Conservation (phyloP, 495 filamentous ascomycete genomes). For the Talaromyces borbonicus region DNA sequence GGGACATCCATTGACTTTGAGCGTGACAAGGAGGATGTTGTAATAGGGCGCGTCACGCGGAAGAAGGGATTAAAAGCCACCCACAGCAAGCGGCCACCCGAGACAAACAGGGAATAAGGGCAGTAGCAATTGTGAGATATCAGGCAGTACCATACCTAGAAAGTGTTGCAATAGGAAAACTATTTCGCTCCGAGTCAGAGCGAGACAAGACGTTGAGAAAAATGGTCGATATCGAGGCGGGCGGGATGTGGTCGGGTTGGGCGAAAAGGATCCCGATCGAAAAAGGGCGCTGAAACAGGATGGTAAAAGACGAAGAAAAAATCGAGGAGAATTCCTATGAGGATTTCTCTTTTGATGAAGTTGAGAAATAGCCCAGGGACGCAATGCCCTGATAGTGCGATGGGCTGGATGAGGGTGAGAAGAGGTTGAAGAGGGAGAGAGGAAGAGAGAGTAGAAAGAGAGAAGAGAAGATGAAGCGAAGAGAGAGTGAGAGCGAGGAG, state of each 20-base stretch:
- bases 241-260: too few species aligned
- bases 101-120: not conserved
- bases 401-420: conserved; percentile 12
- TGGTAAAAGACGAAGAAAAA: too few species aligned
- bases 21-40: not conserved
- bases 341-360: not conserved
- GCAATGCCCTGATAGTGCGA: conserved; percentile 26
- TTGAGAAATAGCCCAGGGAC: conserved; percentile 28
- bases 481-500: conserved; percentile 18
- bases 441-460: conserved; percentile 4
- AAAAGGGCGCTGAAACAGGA: too few species aligned
- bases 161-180: not conserved
- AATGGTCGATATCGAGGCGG: too few species aligned
- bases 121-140: not conserved
- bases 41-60: conserved; percentile 7
- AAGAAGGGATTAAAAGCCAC: not conserved
- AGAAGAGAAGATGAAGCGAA: conserved; percentile 18
- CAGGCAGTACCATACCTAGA: not conserved
- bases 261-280: too few species aligned
- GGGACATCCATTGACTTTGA: conserved; percentile 1
- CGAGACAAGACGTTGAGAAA: too few species aligned
- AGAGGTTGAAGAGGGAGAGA: conserved; percentile 11
- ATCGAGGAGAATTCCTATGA: not conserved
- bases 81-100: too few species aligned
- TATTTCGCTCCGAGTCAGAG: too few species aligned